A percentile compares a stretch with the other conserved stretches of the same genome.
Evolutionary conservation across 2,329 filamentous ascomycete species (phyloP).

Genomic region (Atkinsonella texensis): DNA sequence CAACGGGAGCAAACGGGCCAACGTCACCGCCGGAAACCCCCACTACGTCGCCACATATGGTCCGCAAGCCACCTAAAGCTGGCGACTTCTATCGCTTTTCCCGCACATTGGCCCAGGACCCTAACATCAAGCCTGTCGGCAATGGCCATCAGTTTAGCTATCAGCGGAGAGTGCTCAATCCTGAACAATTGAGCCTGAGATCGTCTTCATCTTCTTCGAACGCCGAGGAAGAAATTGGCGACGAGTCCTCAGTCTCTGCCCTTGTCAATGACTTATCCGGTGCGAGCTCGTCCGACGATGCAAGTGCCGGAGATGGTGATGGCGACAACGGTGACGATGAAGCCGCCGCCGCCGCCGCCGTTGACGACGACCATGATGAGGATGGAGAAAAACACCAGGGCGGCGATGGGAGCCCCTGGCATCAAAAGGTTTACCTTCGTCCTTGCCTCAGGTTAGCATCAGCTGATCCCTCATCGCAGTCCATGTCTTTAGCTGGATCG

Average conservation of each 20-base stretch:
- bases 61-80: constrained; percentile 21
- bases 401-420: background rate
- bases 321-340: background rate
- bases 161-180: constrained; percentile 18
- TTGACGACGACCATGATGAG: background rate
- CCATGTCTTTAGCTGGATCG: background rate
- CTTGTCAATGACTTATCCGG: background rate
- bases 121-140: constrained; percentile 30
- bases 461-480: background rate
- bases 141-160: constrained; percentile 32
- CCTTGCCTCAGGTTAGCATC: background rate
- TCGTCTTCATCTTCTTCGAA: constrained; percentile 21
- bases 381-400: background rate
- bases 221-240: constrained; percentile 11
- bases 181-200: constrained; percentile 25
- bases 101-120: constrained; percentile 20
- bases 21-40: constrained; percentile 38
- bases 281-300: background rate
- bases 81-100: constrained; percentile 20
- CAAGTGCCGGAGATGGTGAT: background rate
- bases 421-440: background rate
- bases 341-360: no score
- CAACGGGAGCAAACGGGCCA: constrained; percentile 20
- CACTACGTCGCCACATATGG: constrained; percentile 24
- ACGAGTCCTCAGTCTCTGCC: constrained; percentile 4